A percentile compares a stretch with the other conserved stretches of the same genome.
Conservation (phyloP, 345 rosid species). For the Eucalyptus sp. region DNA sequence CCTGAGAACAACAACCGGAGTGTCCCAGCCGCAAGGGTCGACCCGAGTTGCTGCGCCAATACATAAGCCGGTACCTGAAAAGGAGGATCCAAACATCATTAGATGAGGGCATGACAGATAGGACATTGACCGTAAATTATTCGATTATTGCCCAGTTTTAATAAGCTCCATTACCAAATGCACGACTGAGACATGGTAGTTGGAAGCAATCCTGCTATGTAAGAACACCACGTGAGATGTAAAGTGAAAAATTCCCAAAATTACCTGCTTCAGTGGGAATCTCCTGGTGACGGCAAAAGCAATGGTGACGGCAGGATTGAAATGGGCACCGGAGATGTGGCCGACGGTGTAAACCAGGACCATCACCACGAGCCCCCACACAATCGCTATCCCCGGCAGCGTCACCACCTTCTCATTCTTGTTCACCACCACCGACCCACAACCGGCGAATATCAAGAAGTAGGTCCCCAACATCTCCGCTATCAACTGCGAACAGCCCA, state of each 20-base stretch:
- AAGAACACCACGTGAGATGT: not conserved
- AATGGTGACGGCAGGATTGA: constrained; percentile 88
- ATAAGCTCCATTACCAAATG: no score
- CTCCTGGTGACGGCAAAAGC: constrained; percentile 78
- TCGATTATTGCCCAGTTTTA: no score
- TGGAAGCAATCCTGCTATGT: not conserved
- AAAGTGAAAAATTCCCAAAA: not conserved
- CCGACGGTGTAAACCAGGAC: constrained; percentile 75
- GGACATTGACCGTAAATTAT: not conserved
- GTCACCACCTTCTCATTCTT: constrained; percentile 51
- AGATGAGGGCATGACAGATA: not conserved
- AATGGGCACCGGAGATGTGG: constrained; percentile 97
- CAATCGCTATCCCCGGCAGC: constrained; percentile 59
- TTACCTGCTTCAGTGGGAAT: constrained; percentile 76
- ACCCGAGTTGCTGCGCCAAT: constrained; percentile 54
- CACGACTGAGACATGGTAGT: no score
- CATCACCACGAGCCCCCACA: constrained; percentile 88
- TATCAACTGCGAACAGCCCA: constrained; percentile 26
- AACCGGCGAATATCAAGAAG: constrained; percentile 88
- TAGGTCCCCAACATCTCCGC: constrained; percentile 80
- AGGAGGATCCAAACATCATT: not conserved
- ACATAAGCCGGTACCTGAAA: constrained; percentile 71
- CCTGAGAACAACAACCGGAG: constrained; percentile 59
- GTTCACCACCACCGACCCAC: constrained; percentile 70
- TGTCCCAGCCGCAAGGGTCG: constrained; percentile 77